phyloP scores from a whole-genome alignment of 768 basidiomycete genomes.

The Cyclocybe cylindracea region DNA sequence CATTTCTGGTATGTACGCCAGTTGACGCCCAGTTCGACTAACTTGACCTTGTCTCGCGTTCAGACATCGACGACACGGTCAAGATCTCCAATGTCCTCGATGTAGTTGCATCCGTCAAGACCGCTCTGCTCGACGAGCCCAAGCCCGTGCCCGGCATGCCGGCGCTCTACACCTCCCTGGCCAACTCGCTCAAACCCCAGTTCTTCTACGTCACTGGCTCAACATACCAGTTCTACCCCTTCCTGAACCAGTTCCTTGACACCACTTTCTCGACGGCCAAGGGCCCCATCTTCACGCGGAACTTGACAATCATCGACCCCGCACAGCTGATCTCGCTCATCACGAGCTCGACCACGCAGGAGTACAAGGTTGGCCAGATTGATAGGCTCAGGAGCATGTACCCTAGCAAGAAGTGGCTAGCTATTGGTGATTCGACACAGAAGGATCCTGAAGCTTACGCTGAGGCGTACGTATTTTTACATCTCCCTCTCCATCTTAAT shows the following conservation, averaged over 20 bases:
- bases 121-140: conserved; percentile 42
- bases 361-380: conserved; percentile 39
- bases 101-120: conserved; percentile 29
- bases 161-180: conserved; percentile 38
- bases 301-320: conserved; percentile 36
- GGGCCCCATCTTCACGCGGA: conserved; percentile 41
- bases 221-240: conserved; percentile 47
- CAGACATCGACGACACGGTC: conserved; percentile 48
- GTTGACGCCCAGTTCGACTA: not conserved
- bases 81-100: conserved; percentile 43
- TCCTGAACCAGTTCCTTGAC: conserved; percentile 40
- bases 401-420: conserved; percentile 42
- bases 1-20: conserved; percentile 36
- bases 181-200: conserved; percentile 35
- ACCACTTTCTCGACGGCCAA: conserved; percentile 31
- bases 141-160: conserved; percentile 46
- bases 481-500: not conserved
- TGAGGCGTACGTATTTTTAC: conserved; percentile 30
- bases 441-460: conserved; percentile 47
- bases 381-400: conserved; percentile 42
- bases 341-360: conserved; percentile 24
- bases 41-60: not conserved
- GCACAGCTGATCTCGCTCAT: conserved; percentile 28
- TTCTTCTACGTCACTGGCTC: conserved; percentile 46
- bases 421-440: conserved; percentile 46